Evolutionary conservation across 305 asterid species (phyloP).

Genomic region (Plantago rigida): DNA sequence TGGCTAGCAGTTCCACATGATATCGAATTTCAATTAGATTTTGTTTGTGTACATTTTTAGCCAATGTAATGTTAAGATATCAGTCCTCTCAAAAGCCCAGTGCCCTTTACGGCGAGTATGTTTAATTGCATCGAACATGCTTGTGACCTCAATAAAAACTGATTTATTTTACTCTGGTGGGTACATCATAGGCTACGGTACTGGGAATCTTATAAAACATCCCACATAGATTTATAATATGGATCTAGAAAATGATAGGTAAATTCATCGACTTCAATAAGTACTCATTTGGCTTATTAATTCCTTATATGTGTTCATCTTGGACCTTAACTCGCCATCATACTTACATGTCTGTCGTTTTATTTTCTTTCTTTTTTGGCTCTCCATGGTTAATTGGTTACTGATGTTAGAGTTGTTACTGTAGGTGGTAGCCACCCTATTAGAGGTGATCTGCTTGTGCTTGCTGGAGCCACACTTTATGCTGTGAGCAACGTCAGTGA

Average conservation of each 20-base stretch:
- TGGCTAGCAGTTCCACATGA: background rate
- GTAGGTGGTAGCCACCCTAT: constrained; percentile 80
- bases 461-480: constrained; percentile 81
- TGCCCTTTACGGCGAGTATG: background rate
- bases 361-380: background rate
- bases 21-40: background rate
- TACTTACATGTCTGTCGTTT: background rate
- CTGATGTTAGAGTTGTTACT: constrained; percentile 19
- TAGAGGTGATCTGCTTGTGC: constrained; percentile 70
- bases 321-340: no score
- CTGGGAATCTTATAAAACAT: background rate
- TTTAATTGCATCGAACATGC: background rate
- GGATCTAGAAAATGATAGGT: background rate
- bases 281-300: no score
- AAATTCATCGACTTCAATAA: background rate
- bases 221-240: background rate
- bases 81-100: no score
- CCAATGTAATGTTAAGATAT: no score
- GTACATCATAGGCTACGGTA: background rate
- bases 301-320: no score
- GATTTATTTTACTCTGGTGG: background rate
- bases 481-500: constrained; percentile 84
- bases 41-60: no score
- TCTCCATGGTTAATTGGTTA: constrained; percentile 1
- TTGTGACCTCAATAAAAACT: background rate